Evolutionary conservation across 495 filamentous ascomycete genomes (phyloP).

Genomic region (Xylaria acuta): DNA sequence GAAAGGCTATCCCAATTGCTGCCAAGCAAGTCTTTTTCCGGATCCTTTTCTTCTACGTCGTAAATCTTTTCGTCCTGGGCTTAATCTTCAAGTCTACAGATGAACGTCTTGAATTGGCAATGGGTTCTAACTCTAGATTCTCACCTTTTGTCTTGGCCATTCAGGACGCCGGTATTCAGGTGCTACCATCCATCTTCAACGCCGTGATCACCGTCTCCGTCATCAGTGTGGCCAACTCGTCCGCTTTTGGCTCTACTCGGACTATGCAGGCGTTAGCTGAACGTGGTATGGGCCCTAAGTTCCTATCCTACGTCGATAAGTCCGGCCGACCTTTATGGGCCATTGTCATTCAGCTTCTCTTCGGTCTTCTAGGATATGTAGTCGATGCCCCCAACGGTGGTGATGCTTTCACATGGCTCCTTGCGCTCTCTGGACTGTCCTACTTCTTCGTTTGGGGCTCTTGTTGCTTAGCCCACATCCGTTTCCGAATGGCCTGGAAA

Average conservation of each 20-base stretch:
- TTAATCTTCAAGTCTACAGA: slow-evolving; percentile 54
- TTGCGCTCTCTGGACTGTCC: slow-evolving; percentile 69
- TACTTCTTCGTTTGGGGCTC: slow-evolving; percentile 76
- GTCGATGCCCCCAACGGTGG: slow-evolving; percentile 36
- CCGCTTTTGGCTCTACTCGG: slow-evolving; percentile 66
- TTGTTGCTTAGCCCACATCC: slow-evolving; percentile 75
- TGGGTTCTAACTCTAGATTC: slow-evolving; percentile 51
- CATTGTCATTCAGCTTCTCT: slow-evolving; percentile 58
- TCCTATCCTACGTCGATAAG: slow-evolving; percentile 63
- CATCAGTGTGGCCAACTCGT: slow-evolving; percentile 67
- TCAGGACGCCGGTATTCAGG: slow-evolving; percentile 66
- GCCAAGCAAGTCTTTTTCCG: slow-evolving; percentile 85
- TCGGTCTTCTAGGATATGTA: slow-evolving; percentile 51
- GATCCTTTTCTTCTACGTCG: slow-evolving; percentile 82
- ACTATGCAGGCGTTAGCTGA: slow-evolving; percentile 67
- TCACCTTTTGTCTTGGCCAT: slow-evolving; percentile 76
- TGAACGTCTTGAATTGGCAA: slow-evolving; percentile 51
- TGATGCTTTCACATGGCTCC: slow-evolving; percentile 66
- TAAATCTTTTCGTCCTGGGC: slow-evolving; percentile 66
- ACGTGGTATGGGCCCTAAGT: slow-evolving; percentile 63
- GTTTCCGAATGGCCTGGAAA: slow-evolving; percentile 67
- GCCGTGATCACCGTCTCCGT: slow-evolving; percentile 69
- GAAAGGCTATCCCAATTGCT: slow-evolving; percentile 77
- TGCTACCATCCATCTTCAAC: slow-evolving; percentile 74
- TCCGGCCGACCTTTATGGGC: slow-evolving; percentile 62